A percentile compares a stretch with the other conserved stretches of the same genome.
These are phyloP conservation scores for Phylloporus arenicola DNA, from an alignment of 768 basidiomycete species.

Conservation along the genomic window DNA sequence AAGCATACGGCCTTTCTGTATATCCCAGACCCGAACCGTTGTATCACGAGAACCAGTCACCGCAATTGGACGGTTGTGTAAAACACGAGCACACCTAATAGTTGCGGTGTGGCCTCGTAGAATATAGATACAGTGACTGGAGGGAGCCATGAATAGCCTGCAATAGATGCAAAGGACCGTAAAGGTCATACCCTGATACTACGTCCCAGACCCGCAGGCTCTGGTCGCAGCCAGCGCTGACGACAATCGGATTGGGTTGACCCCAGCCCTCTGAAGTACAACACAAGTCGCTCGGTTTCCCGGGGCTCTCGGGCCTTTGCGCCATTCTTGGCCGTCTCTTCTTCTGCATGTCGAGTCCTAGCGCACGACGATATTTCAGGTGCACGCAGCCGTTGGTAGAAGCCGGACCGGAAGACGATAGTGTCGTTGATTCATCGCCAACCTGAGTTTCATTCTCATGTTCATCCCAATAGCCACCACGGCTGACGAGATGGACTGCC, in stretches of 20 bases:
- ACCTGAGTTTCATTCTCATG: conserved; percentile 6
- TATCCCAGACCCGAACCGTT: conserved; percentile 89
- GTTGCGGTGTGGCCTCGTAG: conserved; percentile 86
- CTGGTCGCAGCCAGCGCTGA: conserved; percentile 93
- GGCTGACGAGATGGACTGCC: conserved; percentile 76
- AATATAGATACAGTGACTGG: conserved; percentile 65
- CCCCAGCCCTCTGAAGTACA: conserved; percentile 86
- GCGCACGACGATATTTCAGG: conserved; percentile 39
- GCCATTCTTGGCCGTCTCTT: conserved; percentile 20
- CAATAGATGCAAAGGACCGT: neutral
- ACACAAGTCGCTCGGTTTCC: conserved; percentile 48
- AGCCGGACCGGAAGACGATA: conserved; percentile 1
- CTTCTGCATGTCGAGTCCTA: conserved; percentile 39
- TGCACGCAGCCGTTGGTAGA: conserved; percentile 24
- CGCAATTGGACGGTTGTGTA: conserved; percentile 83
- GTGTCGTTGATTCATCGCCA: conserved; percentile 4
- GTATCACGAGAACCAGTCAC: conserved; percentile 87
- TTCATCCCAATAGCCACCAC: conserved; percentile 46
- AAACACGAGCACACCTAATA: conserved; percentile 82
- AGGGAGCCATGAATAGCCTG: conserved; percentile 1
- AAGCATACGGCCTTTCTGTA: conserved; percentile 68
- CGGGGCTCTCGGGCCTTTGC: conserved; percentile 12
- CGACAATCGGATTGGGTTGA: conserved; percentile 72
- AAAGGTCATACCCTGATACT: conserved; percentile 60
- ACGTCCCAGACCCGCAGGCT: conserved; percentile 91